Evolutionary conservation across 345 rosid species (phyloP), one percentile per base, ranked within the genome.

Genomic region (Barbarea vulgaris): DNA sequence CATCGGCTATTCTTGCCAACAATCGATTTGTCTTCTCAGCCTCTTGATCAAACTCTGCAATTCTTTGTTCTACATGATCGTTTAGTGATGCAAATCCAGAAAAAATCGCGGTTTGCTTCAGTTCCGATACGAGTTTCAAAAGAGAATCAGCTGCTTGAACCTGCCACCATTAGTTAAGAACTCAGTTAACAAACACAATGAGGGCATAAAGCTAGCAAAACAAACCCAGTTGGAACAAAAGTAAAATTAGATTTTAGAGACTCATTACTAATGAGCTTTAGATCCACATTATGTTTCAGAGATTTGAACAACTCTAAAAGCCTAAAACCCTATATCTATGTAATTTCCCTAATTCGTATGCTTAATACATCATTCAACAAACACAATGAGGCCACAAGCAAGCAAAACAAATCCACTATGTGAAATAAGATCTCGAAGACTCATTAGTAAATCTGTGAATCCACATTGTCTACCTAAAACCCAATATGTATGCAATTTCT

Each of bases 1-100:
- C 93, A 60, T 90, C 97, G 2, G 87, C 97, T 12, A 87, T 81
- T 72, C 87, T 82, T 56, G 92, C 94, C 62, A 95, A 77, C 80
- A 84, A 74, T 33, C 78, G 79, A 54, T 89, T 93, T 0, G 93
- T 81, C 81, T 81, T 87, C 59, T 87, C 96, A 0, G 90, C 90
- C 64, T 80, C 85, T 63, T 81, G 88, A 56, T 83, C 78, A 66
- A 95, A 89, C 75, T 89, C 89, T 0, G 37, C 79, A 7, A 85
- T 90, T 67, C 96, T 89, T 74, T 86, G 89, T 73, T 92, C 97
- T 0, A 90, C 93, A 73, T 92, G 90, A 59, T 95, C 93, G 44
- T 90, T 90, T 0, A 92, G 88, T 30, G 99, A 92, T n/a, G 99
- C 93, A 72, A 95, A 88, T 66, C 97, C 99, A 0, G 93, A 92